A percentile compares a stretch with the other conserved stretches of the same genome.
Conservation (phyloP, 2,329 filamentous ascomycete species). For the Paecilomyces sp. region DNA sequence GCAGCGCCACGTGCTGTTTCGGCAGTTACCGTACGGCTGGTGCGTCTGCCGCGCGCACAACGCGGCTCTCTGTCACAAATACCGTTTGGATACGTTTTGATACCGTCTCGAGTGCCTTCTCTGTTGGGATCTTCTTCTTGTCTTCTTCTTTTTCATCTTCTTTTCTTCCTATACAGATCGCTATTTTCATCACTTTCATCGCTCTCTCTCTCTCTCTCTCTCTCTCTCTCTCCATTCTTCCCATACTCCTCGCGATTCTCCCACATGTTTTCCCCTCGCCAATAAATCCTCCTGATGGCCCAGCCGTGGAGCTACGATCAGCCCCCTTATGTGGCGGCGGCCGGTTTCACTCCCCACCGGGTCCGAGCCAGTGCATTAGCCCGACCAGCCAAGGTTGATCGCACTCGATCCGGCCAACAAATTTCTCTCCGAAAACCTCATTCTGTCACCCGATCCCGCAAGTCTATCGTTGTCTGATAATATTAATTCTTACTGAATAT, state of each 20-base stretch:
- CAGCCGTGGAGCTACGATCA: constrained; percentile 1
- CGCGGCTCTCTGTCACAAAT: not conserved
- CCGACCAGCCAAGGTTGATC: constrained; percentile 19
- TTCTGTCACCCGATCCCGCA: constrained; percentile 1
- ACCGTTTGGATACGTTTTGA: not conserved
- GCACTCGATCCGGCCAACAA: constrained; percentile 17
- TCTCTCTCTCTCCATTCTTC: not conserved
- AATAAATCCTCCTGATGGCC: not conserved
- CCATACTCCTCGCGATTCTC: not conserved
- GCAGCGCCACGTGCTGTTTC: not conserved
- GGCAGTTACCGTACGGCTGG: not conserved
- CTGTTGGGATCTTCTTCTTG: not conserved
- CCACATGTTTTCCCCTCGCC: not conserved
- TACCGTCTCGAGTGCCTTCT: no score
- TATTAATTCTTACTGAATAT: constrained; percentile 1
- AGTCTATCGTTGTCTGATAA: constrained; percentile 12
- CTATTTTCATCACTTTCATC: not conserved
- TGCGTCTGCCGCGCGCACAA: not conserved
- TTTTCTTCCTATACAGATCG: not conserved
- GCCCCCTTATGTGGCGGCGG: not conserved
- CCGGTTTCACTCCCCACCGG: not conserved
- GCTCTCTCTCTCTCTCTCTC: not conserved
- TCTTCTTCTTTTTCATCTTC: constrained; percentile 1
- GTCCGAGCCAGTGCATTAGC: constrained; percentile 19
- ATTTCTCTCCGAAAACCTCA: constrained; percentile 6